Evolutionary conservation across 768 basidiomycete genomes (phyloP), one percentile per base, ranked within the genome.

Genomic region (Russula sp.): DNA sequence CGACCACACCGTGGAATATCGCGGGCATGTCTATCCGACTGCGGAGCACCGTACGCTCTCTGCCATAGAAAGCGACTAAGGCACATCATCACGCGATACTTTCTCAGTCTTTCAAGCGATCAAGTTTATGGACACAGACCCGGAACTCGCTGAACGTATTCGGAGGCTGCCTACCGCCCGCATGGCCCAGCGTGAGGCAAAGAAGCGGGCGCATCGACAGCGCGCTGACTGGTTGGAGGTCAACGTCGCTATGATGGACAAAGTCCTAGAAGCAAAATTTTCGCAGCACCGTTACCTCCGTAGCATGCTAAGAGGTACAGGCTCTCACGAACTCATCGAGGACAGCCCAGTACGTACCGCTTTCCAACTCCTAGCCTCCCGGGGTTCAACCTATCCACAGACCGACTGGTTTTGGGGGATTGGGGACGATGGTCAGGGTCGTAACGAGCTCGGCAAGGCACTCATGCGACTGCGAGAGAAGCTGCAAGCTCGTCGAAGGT

Each of bases 401-500:
- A 70, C 71, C 54, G 76, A 78, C 62, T 69, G 73, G 49, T 77
- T 77, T 65, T 79, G 77, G 77, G 78, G 76, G 34, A 63, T 76
- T 59, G 76, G 78, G 50, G 67, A 68, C 49, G 70, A 77, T 25
- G 67, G 70, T 50, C 68, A 68, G 60, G 78, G 76, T 45, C 67
- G 72, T 64, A 77, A 77, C 59, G 74, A 77, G 63, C 68, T 79
- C 18, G 78, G 76, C 25, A 77, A 75, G 63, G 73, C 76, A 51
- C 73, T 77, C 45, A 71, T 72, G 58, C 73, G 75, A 58, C 66
- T 77, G 59, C 73, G 76, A 67, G 66, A 62, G 60, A 68, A 66
- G 58, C 64, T 75, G 66, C 70, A 70, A 54, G 66, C 65, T 65
- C 68, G 67, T 57, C 64, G 48, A 52, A 64, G 57, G 51, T 7